Evolutionary conservation across 768 basidiomycete genomes (phyloP), one percentile per base, ranked within the genome.

Genomic region (Mycena alexandri): DNA sequence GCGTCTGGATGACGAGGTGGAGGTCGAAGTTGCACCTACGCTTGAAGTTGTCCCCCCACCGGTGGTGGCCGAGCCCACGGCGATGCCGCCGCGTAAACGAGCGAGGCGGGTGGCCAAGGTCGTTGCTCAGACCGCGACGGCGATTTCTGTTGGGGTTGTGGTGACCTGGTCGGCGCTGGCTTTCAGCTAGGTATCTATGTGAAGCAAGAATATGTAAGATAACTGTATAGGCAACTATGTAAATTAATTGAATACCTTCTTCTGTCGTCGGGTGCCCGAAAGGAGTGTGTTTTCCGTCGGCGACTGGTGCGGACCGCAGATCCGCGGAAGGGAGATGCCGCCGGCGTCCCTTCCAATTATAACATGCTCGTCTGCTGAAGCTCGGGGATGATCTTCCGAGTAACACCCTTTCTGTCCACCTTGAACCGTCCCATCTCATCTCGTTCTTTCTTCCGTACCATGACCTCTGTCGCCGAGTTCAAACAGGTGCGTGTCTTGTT

Each of bases 81-180:
- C 58, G 24, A 61, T 56, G 48, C 72, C 76, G 46, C 76, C 80
- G 7, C 75, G 72, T 42, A 90, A 89, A 72, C 85, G 90, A 14
- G 79, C 80, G 2, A 79, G 84, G 68, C 82, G 78, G 50, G 74
- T 86, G 24, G 83, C 79, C 21, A 73, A 78, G 36, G 79, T 82
- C 6, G 78, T 88, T 41, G 84, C 81, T 43, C 87, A 87, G 51
- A 92, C 91, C 8, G 86, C 88, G 9, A 85, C 89, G 5, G 88
- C 86, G 19, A 84, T 89, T 36, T 85, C 86, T 0, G 77, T 93
- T 44, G 92, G 92, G 25, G 92, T 90, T 16, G 87, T 89, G 14
- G 89, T 87, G 4, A 85, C 91, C 3, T 93, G 92, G 92, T 86
- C 89, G 19, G 90, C 90, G 25, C 77, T 93, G 63, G 92, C 92